A percentile compares a stretch with the other conserved stretches of the same genome.
These are phyloP conservation scores for Entamoeba moshkovskii DNA, from an alignment of 208 protist species.

Conservation along the genomic window DNA sequence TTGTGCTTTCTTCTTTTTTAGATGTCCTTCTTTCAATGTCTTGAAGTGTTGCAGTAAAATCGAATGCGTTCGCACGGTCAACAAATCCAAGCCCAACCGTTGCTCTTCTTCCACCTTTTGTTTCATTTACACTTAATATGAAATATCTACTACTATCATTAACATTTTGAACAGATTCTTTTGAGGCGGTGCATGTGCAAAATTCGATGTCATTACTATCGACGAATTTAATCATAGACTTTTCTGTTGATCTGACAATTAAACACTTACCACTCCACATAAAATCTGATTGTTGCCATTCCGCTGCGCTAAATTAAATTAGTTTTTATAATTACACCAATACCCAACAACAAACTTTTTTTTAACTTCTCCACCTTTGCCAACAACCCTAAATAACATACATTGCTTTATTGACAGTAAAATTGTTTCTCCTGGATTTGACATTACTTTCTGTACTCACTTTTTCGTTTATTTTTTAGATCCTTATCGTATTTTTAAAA, in stretches of 20 bases:
- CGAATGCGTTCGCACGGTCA: not conserved
- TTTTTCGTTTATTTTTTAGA: too few species aligned
- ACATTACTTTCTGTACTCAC: too few species aligned
- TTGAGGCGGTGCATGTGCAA: not conserved
- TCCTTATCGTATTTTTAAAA: too few species aligned
- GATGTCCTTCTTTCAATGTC: not conserved
- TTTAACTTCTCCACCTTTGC: not conserved
- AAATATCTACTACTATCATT: conserved; percentile 1
- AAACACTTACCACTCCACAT: not conserved
- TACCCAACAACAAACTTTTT: not conserved
- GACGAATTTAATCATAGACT: not conserved
- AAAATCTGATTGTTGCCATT: not conserved
- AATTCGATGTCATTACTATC: not conserved
- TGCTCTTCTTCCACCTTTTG: not conserved
- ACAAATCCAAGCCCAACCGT: not conserved
- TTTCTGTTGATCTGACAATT: not conserved
- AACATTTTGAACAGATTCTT: not conserved
- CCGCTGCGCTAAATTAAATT: not conserved
- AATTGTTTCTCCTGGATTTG: too few species aligned
- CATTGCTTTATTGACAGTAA: not conserved
- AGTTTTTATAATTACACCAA: not conserved
- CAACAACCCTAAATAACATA: not conserved
- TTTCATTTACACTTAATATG: not conserved
- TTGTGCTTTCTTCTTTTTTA: not conserved
- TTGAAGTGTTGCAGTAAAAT: not conserved